These are phyloP conservation scores for Penicillium mononematosum DNA, from an alignment of 495 filamentous ascomycete species.

Conservation along the genomic window DNA sequence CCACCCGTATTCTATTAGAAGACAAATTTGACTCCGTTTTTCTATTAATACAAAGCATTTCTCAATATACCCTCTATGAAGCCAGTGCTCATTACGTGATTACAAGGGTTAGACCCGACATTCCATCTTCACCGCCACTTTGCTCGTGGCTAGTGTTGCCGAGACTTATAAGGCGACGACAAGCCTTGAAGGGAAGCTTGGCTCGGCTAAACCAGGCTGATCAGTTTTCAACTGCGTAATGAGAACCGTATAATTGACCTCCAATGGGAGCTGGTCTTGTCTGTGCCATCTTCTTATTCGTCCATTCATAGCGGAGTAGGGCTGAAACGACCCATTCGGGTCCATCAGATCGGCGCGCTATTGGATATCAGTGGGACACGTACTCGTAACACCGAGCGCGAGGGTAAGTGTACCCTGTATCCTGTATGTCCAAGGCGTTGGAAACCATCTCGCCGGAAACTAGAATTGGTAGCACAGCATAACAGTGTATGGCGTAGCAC, in stretches of 20 bases:
- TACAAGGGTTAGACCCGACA: neutral
- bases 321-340: constrained; percentile 21
- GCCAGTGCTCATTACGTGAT: neutral
- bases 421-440: neutral
- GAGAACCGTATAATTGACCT: constrained; percentile 5
- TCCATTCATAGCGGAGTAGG: constrained; percentile 19
- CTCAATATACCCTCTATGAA: neutral
- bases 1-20: neutral
- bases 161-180: constrained; percentile 25
- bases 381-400: constrained; percentile 1
- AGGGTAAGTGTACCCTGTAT: neutral
- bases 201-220: constrained; percentile 21
- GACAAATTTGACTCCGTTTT: neutral
- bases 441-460: neutral
- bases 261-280: neutral
- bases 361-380: constrained; percentile 21
- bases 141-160: constrained; percentile 14
- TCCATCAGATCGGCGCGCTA: constrained; percentile 21
- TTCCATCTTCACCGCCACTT: constrained; percentile 22
- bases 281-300: constrained; percentile 12
- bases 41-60: neutral
- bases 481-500: neutral
- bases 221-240: constrained; percentile 13
- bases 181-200: constrained; percentile 37
- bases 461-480: neutral